Evolutionary conservation across 768 basidiomycete species (phyloP).

Genomic region (Boletus rex-veris): DNA sequence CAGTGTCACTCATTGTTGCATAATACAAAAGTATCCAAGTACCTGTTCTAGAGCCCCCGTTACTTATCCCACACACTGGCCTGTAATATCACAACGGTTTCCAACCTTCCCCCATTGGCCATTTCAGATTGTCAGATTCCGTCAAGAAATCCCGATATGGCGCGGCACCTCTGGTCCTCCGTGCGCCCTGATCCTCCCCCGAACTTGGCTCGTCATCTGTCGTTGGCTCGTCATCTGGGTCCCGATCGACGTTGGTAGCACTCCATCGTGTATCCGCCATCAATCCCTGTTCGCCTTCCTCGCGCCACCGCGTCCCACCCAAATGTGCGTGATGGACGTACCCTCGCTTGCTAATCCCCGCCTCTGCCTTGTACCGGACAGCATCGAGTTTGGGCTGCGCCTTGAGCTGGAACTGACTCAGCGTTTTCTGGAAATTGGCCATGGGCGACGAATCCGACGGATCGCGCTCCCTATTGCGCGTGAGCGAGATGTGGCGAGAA

Average conservation of each 20-base stretch:
- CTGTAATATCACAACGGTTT: conserved; percentile 33
- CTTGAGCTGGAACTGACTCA: conserved; percentile 36
- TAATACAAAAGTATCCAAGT: conserved; percentile 19
- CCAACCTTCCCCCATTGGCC: conserved; percentile 60
- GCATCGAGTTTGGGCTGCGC: conserved; percentile 56
- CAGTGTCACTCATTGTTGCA: conserved; percentile 1
- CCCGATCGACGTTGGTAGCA: conserved; percentile 21
- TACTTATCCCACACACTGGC: not conserved
- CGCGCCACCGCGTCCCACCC: conserved; percentile 25
- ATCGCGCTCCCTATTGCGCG: conserved; percentile 19
- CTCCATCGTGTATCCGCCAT: conserved; percentile 37
- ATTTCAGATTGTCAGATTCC: conserved; percentile 51
- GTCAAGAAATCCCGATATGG: conserved; percentile 16
- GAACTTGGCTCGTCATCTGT: conserved; percentile 27
- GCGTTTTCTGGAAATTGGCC: conserved; percentile 42
- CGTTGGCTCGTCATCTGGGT: conserved; percentile 19
- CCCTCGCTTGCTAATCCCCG: conserved; percentile 58
- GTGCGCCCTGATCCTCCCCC: conserved; percentile 11
- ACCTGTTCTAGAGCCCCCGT: conserved; percentile 2
- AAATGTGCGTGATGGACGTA: conserved; percentile 43
- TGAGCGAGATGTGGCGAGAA: conserved; percentile 41
- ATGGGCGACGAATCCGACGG: conserved; percentile 31
- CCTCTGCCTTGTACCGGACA: conserved; percentile 69
- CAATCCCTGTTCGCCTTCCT: conserved; percentile 38
- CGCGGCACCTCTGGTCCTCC: not conserved